phyloP scores from a whole-genome alignment of 371 early-diverging fungal species.

The Syncephalastrum racemosum region DNA sequence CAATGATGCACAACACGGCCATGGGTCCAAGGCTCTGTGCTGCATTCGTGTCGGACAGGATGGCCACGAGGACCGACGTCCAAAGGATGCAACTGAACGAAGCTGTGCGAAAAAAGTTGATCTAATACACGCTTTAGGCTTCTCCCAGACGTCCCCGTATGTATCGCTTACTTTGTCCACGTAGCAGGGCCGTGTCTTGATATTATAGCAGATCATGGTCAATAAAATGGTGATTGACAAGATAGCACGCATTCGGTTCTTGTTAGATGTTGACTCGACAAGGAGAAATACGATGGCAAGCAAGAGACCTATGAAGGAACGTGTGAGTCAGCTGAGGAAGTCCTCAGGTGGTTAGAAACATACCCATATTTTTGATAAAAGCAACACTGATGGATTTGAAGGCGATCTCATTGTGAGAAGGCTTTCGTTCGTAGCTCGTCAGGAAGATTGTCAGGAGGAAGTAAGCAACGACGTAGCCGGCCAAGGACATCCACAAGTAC shows the following conservation, averaged over 20 bases:
- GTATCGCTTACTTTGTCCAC: slow-evolving; percentile 46
- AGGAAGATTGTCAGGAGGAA: slow-evolving; percentile 66
- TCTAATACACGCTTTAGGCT: slow-evolving; percentile 14
- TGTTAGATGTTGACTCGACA: slow-evolving; percentile 55
- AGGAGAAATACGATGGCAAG: slow-evolving; percentile 55
- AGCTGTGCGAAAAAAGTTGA: slow-evolving; percentile 60
- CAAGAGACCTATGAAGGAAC: slow-evolving; percentile 36
- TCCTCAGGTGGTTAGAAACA: neutral
- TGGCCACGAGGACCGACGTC: slow-evolving; percentile 54
- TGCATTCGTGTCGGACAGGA: slow-evolving; percentile 49
- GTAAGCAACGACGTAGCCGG: slow-evolving; percentile 66
- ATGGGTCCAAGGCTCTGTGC: slow-evolving; percentile 44
- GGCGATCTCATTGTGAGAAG: slow-evolving; percentile 67
- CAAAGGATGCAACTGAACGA: slow-evolving; percentile 61
- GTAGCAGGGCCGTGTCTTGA: slow-evolving; percentile 58
- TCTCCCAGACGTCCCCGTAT: neutral
- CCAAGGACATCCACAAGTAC: slow-evolving; percentile 61
- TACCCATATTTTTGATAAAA: slow-evolving; percentile 72
- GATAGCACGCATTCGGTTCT: slow-evolving; percentile 53
- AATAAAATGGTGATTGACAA: slow-evolving; percentile 55
- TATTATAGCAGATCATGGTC: slow-evolving; percentile 65
- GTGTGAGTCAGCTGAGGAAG: neutral
- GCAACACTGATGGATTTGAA: slow-evolving; percentile 71
- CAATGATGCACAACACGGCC: slow-evolving; percentile 53
- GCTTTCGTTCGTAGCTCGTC: slow-evolving; percentile 70